Percentiles rank a stretch among this genome's conserved stretches.
Conservation (phyloP, 495 filamentous ascomycete genomes). For the Aspergillus incahuasiensis region DNA sequence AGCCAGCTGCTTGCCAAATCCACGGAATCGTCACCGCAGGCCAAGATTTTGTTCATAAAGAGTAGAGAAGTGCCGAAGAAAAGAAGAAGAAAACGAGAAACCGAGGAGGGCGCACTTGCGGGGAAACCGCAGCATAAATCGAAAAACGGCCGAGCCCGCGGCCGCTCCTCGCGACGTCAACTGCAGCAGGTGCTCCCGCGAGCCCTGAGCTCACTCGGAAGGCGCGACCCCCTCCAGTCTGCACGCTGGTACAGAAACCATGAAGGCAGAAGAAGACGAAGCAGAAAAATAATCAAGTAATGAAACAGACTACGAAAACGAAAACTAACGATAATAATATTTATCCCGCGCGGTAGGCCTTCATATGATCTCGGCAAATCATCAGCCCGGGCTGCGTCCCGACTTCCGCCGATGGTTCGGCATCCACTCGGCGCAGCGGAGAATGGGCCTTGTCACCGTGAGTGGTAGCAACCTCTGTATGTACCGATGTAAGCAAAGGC, state of each 20-base stretch:
- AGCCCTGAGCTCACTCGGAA: neutral
- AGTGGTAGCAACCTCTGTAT: too few relatives aligned
- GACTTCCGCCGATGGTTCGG: slow-evolving; percentile 27
- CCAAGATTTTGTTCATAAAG: neutral
- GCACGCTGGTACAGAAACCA: neutral
- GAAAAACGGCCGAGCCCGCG: slow-evolving; percentile 4
- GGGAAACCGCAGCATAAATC: neutral
- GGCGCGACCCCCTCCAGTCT: neutral
- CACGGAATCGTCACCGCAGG: neutral
- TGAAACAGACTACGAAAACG: neutral
- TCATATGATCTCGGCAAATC: slow-evolving; percentile 12
- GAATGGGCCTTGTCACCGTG: too few relatives aligned
- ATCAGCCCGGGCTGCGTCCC: slow-evolving; percentile 23
- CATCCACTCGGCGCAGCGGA: slow-evolving; percentile 11
- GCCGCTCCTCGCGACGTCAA: neutral
- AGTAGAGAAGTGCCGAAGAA: neutral
- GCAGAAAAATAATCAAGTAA: slow-evolving; percentile 13
- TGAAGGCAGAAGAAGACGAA: neutral
- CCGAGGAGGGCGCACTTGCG: neutral
- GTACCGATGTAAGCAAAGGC: neutral
- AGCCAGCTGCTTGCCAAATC: too few relatives aligned
- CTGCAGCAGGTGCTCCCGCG: neutral
- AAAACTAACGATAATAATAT: neutral
- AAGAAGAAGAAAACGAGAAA: neutral
- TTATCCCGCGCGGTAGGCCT: neutral